Percentiles rank a stretch among this genome's conserved stretches.
phyloP scores from a whole-genome alignment of 192 early-diverging fungal genomes.

The Backusella westeae region DNA sequence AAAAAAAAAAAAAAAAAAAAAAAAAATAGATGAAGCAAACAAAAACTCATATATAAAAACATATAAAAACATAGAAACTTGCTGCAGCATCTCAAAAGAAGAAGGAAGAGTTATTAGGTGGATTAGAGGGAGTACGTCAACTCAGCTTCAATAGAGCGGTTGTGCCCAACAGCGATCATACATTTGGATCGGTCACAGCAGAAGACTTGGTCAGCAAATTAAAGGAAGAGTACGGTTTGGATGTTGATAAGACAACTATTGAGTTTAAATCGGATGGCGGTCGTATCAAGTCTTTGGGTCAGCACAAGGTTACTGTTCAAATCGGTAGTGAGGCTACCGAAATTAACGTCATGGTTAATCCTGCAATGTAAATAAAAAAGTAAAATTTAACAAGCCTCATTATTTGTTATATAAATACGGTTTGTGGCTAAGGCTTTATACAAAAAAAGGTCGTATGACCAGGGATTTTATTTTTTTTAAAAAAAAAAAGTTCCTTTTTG shows the following conservation, averaged over 20 bases:
- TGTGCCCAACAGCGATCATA: constrained; percentile 25
- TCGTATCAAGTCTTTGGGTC: constrained; percentile 30
- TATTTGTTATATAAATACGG: not conserved
- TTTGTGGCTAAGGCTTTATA: not conserved
- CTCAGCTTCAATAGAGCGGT: constrained; percentile 28
- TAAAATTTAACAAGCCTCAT: not conserved
- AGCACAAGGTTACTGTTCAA: constrained; percentile 19
- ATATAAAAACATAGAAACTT: not conserved
- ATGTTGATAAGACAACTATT: constrained; percentile 25
- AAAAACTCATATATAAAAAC: not conserved
- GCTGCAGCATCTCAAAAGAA: not conserved
- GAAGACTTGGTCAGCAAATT: constrained; percentile 34
- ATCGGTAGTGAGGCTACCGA: constrained; percentile 18
- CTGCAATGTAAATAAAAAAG: constrained; percentile 14
- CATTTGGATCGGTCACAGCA: constrained; percentile 38
- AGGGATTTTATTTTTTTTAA: not conserved
- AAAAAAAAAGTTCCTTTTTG: not conserved
- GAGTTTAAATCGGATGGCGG: constrained; percentile 28
- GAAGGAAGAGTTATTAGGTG: constrained; percentile 14
- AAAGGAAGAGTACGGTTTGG: constrained; percentile 21
- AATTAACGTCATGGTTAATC: constrained; percentile 17
- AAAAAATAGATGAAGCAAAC: not conserved
- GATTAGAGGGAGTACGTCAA: constrained; percentile 9
- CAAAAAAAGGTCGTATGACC: not conserved
- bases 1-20: not conserved